phyloP scores from a whole-genome alignment of 2,329 filamentous ascomycete genomes.

The Phaeomoniella chlamydospora region DNA sequence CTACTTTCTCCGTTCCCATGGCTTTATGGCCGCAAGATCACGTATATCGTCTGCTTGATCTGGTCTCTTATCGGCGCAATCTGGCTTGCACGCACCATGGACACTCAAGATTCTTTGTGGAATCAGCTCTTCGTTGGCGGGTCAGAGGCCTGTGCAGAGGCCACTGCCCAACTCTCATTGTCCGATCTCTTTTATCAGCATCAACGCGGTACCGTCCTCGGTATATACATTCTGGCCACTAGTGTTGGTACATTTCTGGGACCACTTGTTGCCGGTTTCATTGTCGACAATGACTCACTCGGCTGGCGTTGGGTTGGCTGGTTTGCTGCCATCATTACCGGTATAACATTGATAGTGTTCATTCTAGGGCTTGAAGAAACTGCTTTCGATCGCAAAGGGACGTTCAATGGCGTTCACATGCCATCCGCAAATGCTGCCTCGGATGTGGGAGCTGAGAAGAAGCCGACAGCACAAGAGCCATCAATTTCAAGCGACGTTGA shows the following conservation, averaged over 20 bases:
- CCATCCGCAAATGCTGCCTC: not conserved
- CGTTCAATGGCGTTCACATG: not conserved
- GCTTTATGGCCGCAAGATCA: conserved; percentile 38
- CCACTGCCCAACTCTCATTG: conserved; percentile 44
- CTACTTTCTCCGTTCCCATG: conserved; percentile 38
- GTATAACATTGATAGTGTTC: not conserved
- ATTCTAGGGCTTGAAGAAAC: not conserved
- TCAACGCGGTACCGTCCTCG: conserved; percentile 28
- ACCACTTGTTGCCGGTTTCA: conserved; percentile 41
- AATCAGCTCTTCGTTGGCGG: conserved; percentile 44
- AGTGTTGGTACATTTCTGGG: conserved; percentile 37
- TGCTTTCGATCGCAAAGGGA: not conserved
- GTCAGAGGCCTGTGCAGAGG: conserved; percentile 41
- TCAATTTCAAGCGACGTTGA: conserved; percentile 1
- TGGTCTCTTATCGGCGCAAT: conserved; percentile 35
- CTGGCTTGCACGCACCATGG: conserved; percentile 35
- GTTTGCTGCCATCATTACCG: conserved; percentile 35
- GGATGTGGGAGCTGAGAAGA: not conserved
- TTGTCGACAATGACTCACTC: conserved; percentile 29
- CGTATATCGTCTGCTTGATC: conserved; percentile 38
- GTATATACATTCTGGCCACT: conserved; percentile 36
- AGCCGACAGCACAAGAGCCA: not conserved
- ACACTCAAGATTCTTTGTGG: conserved; percentile 33
- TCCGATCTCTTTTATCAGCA: conserved; percentile 41
- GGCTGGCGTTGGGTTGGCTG: conserved; percentile 44